These are phyloP conservation scores for Nadsonia fulvescens DNA, from an alignment of 805 yeast genomes.

Conservation along the genomic window DNA sequence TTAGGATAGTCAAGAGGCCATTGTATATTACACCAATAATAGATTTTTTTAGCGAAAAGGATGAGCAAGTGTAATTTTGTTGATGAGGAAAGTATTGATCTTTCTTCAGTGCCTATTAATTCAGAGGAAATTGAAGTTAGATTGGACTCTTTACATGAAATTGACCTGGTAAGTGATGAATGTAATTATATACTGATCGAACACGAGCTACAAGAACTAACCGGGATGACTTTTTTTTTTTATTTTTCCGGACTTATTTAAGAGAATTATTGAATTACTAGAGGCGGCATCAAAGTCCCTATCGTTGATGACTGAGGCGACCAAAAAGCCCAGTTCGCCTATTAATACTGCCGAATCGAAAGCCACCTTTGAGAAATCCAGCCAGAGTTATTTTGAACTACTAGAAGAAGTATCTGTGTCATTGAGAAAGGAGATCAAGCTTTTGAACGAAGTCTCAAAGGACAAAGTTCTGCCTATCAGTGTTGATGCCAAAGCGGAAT, in stretches of 20 bases:
- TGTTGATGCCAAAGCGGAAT: conserved; percentile 53
- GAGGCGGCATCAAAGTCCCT: conserved; percentile 13
- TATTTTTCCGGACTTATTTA: conserved; percentile 4
- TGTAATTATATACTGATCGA: conserved; percentile 1
- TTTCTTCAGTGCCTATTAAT: conserved; percentile 13
- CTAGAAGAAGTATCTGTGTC: conserved; percentile 41
- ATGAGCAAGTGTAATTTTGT: too few relatives aligned
- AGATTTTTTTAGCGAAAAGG: neutral
- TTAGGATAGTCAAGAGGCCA: neutral
- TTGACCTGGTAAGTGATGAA: conserved; percentile 12
- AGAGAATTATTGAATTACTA: conserved; percentile 12
- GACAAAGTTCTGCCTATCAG: conserved; percentile 45
- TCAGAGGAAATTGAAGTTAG: conserved; percentile 14
- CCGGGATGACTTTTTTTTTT: conserved; percentile 1
- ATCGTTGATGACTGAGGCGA: conserved; percentile 13
- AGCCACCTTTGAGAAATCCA: conserved; percentile 25
- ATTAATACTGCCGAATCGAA: conserved; percentile 14
- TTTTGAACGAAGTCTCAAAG: conserved; percentile 32
- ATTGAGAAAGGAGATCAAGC: conserved; percentile 47
- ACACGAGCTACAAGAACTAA: conserved; percentile 1
- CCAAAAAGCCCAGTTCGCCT: conserved; percentile 9
- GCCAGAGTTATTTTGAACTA: conserved; percentile 31
- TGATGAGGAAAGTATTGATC: conserved; percentile 11
- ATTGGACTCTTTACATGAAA: conserved; percentile 13
- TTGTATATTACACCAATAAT: neutral